Base-by-base conservation (phyloP, 768 basidiomycete species). In the Phlebiopsis gigantea region DNA sequence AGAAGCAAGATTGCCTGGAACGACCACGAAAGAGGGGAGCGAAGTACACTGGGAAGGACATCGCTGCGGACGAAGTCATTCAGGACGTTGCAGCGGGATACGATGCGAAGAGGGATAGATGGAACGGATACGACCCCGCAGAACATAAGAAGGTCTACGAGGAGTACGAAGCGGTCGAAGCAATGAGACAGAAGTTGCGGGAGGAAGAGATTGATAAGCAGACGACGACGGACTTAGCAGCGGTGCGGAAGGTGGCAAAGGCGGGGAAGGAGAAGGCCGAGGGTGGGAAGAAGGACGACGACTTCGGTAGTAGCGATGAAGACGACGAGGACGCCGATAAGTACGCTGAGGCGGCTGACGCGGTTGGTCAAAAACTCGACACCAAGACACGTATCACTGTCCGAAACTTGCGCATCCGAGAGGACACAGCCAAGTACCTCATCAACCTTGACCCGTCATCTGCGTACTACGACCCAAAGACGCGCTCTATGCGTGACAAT, bases 391-490 rank as follows among this genome's bases (percentile, higher is more conserved):
- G 97, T 53, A 95, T 99, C 56, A 98, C 97, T 17, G 97, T 99
- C 58, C 85, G 97, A 59, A 98, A 99, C 73, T 77, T 99, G 65
- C 90, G 97, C 75, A 98, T 99, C 63, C 88, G 97, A 68, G 97
- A 99, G 73, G 97, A 99, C 69, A 98, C 96, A 1, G 97, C 97
- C 9, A 99, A 99, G 70, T 99, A 99, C 69, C 81, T 99, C 67
- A 90, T 96, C 71, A 99, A 98, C 69, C 71, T 99, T 70, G 94
- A 98, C 71, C 88, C 89, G 1, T 87, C 92, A 0, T 93, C 90
- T 65, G 97, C 97, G 8, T 98, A 98, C 75, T 99, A 99, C 68
- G 97, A 99, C 68, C 97, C 97, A 46, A 99, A 99, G 76, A 98
- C 97, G 12, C 87, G 97, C 66, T 98, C 96, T 6, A 99, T 99